A percentile compares a stretch with the other conserved stretches of the same genome.
Conservation (phyloP, 2,329 filamentous ascomycete genomes). For the Colletotrichum sp. region DNA sequence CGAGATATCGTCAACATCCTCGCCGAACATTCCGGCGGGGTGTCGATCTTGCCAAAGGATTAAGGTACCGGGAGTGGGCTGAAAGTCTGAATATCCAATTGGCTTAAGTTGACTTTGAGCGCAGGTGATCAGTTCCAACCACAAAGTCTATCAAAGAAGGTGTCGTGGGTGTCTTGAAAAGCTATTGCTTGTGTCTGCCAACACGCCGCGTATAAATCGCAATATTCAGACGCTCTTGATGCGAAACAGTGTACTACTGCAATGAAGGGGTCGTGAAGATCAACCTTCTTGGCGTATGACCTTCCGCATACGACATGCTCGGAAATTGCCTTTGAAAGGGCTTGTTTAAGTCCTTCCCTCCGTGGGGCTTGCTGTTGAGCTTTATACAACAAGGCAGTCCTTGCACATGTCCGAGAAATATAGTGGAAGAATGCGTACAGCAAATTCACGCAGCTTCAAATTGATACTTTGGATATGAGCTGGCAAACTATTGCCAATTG, state of each 20-base stretch:
- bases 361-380: not conserved
- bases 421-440: not conserved
- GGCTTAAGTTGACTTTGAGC: not conserved
- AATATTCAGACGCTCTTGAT: not conserved
- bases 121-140: not conserved
- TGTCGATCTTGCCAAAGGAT: not conserved
- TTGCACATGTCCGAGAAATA: not conserved
- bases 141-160: not conserved
- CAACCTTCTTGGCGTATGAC: not conserved
- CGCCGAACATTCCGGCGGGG: not conserved
- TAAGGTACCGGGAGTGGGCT: not conserved
- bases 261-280: not conserved
- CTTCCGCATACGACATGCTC: not conserved
- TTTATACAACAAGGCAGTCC: not conserved
- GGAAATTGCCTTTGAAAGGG: not conserved
- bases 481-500: not conserved
- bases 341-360: not conserved
- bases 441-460: not conserved
- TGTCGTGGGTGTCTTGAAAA: not conserved
- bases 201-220: not conserved
- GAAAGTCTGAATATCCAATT: not conserved
- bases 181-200: not conserved
- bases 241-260: not conserved
- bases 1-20: not conserved
- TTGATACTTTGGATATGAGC: not conserved